Conservation (phyloP, 2,329 filamentous ascomycete genomes). For the Bipolaris victoriae region DNA sequence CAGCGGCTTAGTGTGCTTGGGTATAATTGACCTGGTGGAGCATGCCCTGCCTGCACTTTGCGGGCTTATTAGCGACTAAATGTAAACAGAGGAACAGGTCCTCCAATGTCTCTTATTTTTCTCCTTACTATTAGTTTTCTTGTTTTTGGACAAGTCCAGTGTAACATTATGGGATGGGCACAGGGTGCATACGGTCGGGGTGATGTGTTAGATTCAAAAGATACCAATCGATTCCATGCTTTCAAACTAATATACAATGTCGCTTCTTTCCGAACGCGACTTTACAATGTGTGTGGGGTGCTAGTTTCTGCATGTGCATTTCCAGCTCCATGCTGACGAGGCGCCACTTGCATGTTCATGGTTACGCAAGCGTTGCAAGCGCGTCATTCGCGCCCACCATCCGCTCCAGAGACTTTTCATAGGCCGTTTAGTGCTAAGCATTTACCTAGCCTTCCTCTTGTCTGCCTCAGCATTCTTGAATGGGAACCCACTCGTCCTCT, state of each 20-base stretch:
- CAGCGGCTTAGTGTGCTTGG: conserved; percentile 9
- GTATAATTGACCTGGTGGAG: background rate
- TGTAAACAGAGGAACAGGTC: background rate
- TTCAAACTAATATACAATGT: conserved; percentile 12
- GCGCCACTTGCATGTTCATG: background rate
- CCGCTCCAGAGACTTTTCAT: background rate
- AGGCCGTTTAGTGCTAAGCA: background rate
- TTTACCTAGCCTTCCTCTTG: conserved; percentile 54
- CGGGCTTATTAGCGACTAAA: background rate
- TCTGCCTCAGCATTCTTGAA: conserved; percentile 66
- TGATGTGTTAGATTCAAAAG: conserved; percentile 16
- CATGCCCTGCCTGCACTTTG: background rate
- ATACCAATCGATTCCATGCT: conserved; percentile 24
- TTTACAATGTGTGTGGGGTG: background rate
- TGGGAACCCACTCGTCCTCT: conserved; percentile 69
- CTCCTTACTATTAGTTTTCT: background rate
- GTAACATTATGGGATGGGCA: conserved; percentile 6
- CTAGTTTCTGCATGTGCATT: background rate
- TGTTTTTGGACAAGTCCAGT: background rate
- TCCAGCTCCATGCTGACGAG: background rate
- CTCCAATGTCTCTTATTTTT: background rate
- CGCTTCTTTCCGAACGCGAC: background rate
- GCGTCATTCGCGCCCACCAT: background rate
- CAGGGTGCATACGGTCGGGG: background rate
- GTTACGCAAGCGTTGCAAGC: background rate